Base-by-base conservation (phyloP, 768 basidiomycete genomes). In the Hemileccinum rubropunctum region DNA sequence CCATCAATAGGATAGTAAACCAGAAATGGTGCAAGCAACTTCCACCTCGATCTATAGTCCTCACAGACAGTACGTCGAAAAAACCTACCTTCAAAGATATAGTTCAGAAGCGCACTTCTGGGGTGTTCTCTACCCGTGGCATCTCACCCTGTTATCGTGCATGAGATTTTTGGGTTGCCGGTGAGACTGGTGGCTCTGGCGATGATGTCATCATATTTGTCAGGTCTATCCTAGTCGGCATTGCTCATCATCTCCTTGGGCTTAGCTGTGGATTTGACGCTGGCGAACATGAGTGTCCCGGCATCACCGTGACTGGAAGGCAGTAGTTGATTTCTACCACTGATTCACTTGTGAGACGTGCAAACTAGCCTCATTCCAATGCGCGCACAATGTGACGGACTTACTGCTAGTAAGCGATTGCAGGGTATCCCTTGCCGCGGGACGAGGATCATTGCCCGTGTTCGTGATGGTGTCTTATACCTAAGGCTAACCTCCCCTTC, bases 281-380 rank as follows among this genome's bases (percentile, higher is more conserved):
- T 0, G 91, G 86, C 45, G 88, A 94, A 61, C 92, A 97, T 60
- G 95, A 99, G 62, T 99, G 95, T 92, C 91, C 21, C 76, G 95
- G 14, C 95, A 99, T 63, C 78, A 81, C 33, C 84, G n/a, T n/a
- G n/a, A n/a, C n/a, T n/a, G 93, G n/a, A 87, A 86, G 53, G 91
- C 98, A 0, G 95, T 94, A 0, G 76, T 83, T 0, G 82, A 83
- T 0, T 97, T 97, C 68, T 98, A 88, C 66, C 72, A 86, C 58
- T 85, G 81, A 10, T 95, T 98, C 59, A 83, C 92, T 0, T 74
- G 69, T 4, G 92, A 95, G 57, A 80, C 82, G 0, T 73, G 79
- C 45, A 63, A 58, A 0, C 78, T 99, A 48, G 84, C 87, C 7
- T n/a, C n/a, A n/a, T n/a, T n/a, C n/a, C n/a, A n/a, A n/a, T n/a